phyloP scores from a whole-genome alignment of 2,329 filamentous ascomycete genomes.

The Aphanoascus verrucosus region DNA sequence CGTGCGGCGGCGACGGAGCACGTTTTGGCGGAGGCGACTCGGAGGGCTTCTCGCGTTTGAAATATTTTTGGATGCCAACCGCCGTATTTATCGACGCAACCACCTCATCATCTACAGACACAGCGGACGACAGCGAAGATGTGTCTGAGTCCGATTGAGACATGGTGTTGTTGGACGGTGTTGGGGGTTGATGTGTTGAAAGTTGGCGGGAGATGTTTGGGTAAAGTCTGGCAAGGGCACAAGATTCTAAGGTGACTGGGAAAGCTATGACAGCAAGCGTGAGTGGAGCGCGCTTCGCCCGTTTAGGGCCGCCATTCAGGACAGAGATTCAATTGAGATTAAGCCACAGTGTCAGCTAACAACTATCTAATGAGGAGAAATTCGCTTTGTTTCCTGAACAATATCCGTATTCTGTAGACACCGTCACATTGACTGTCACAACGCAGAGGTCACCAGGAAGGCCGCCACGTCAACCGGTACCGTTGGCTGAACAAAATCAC shows the following conservation, averaged over 20 bases:
- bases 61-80: conserved; percentile 39
- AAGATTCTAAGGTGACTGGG: conserved; percentile 4
- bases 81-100: conserved; percentile 32
- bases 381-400: conserved; percentile 1
- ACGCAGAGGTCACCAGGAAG: background rate
- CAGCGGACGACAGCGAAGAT: conserved; percentile 47
- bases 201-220: conserved; percentile 18
- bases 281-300: conserved; percentile 23
- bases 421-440: background rate
- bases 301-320: conserved; percentile 13
- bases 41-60: conserved; percentile 45
- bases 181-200: conserved; percentile 23
- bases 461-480: background rate
- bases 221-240: conserved; percentile 13
- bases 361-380: conserved; percentile 6
- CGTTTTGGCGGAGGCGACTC: conserved; percentile 64
- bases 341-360: conserved; percentile 8
- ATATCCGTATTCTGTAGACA: background rate
- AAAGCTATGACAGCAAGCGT: conserved; percentile 23
- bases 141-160: conserved; percentile 42
- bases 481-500: background rate
- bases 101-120: conserved; percentile 49
- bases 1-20: conserved; percentile 77
- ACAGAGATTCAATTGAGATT: conserved; percentile 1
- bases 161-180: conserved; percentile 29